A percentile compares a stretch with the other conserved stretches of the same genome.
Conservation (phyloP, 306 rosid species). For the Glycine soja region DNA sequence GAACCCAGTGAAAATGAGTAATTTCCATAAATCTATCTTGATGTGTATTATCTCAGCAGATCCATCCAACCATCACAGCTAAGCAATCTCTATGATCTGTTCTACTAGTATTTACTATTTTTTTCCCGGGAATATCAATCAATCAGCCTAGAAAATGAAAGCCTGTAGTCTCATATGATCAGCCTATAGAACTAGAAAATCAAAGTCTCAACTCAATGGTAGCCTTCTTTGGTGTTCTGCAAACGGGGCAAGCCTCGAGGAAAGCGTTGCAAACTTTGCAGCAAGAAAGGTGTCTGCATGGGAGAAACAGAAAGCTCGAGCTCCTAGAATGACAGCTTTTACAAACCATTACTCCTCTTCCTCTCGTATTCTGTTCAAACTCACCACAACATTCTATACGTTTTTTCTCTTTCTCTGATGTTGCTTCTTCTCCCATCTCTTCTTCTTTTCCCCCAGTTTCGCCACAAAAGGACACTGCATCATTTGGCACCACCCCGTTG, state of each 20-base stretch:
- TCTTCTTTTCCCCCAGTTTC: slow-evolving; percentile 21
- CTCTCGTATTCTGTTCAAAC: slow-evolving; percentile 27
- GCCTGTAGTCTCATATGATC: slow-evolving; percentile 43
- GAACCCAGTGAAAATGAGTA: slow-evolving; percentile 16
- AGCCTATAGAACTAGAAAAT: not conserved
- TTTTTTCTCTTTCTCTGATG: not conserved
- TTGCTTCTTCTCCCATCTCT: not conserved
- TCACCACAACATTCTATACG: slow-evolving; percentile 1
- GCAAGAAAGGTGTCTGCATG: slow-evolving; percentile 86
- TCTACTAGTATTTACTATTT: slow-evolving; percentile 10
- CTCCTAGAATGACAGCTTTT: slow-evolving; percentile 63
- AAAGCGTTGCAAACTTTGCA: slow-evolving; percentile 70
- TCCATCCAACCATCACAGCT: slow-evolving; percentile 6
- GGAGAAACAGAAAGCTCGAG: slow-evolving; percentile 70
- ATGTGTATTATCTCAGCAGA: not conserved
- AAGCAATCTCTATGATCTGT: slow-evolving; percentile 1
- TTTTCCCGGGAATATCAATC: slow-evolving; percentile 31
- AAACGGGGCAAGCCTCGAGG: slow-evolving; percentile 77
- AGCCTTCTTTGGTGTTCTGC: slow-evolving; percentile 67
- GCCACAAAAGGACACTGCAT: slow-evolving; percentile 72
- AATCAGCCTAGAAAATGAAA: slow-evolving; percentile 14
- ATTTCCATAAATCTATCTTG: not conserved
- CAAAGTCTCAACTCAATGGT: slow-evolving; percentile 75
- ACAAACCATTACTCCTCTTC: slow-evolving; percentile 51
- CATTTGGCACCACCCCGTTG: slow-evolving; percentile 48